Evolutionary conservation across 768 basidiomycete genomes (phyloP).

Genomic region (Chiua virens): DNA sequence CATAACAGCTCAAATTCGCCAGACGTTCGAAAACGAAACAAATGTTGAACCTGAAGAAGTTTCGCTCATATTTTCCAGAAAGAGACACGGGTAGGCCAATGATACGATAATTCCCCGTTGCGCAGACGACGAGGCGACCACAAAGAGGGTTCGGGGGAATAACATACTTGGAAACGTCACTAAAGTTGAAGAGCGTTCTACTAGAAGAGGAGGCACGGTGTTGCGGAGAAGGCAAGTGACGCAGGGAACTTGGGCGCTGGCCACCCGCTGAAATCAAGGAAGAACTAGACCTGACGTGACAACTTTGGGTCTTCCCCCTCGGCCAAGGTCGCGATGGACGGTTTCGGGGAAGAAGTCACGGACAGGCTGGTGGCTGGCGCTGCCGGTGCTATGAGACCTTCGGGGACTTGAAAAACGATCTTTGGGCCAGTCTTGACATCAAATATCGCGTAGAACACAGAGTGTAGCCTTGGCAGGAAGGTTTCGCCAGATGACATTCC

Average conservation of each 20-base stretch:
- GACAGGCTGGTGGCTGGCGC: constrained; percentile 31
- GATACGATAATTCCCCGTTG: constrained; percentile 79
- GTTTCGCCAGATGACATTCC: constrained; percentile 57
- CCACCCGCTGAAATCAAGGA: constrained; percentile 49
- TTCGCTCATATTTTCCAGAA: constrained; percentile 73
- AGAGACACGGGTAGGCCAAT: constrained; percentile 90
- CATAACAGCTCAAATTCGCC: constrained; percentile 93
- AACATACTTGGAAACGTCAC: constrained; percentile 90
- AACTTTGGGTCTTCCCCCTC: constrained; percentile 37
- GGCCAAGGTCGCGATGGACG: constrained; percentile 28
- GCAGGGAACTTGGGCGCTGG: constrained; percentile 43
- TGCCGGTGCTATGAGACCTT: constrained; percentile 69
- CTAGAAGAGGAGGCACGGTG: constrained; percentile 52
- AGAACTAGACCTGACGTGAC: constrained; percentile 54
- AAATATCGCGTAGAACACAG: constrained; percentile 94
- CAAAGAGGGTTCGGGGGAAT: constrained; percentile 87
- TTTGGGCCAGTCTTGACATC: constrained; percentile 84
- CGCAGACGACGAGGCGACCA: constrained; percentile 84
- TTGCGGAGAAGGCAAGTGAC: constrained; percentile 41
- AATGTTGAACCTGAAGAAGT: constrained; percentile 91
- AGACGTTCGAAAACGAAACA: constrained; percentile 95
- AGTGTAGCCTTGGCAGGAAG: constrained; percentile 76
- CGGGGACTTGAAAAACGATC: constrained; percentile 92
- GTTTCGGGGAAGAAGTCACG: constrained; percentile 35
- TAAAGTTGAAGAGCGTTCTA: constrained; percentile 78